Evolutionary conservation across 1,284 basidiomycete genomes (phyloP), one percentile per base, ranked within the genome.

Genomic region (Malassezia brasiliensis): DNA sequence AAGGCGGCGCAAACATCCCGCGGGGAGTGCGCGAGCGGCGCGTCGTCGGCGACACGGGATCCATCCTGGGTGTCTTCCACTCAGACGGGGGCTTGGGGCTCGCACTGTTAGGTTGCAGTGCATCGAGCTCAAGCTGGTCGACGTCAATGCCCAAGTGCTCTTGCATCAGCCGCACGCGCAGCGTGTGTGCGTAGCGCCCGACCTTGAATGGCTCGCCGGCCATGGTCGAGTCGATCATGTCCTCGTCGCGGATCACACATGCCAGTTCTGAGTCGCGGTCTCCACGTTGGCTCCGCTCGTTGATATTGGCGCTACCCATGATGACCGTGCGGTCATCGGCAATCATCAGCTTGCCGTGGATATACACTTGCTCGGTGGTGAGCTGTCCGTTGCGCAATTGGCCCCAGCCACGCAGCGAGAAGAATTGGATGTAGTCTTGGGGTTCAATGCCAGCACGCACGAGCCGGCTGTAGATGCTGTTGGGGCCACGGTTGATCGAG

Each of bases 251-350:
- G 50, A 98, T 86, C 44, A 98, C 83, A 38, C 87, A 85, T 5
- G 90, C 88, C 19, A 98, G 77, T 74, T 99, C 93, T 5, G 91
- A 96, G 76, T 99, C 93, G 40, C 94, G 85, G 75, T 98, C 93
- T 36, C 93, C 93, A 20, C 89, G 81, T 75, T 90, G 88, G 31
- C 88, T 93, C 32, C 93, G 83, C 76, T 99, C 93, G 73, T 99
- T 98, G 79, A 98, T 93, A 75, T 98, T 98, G 17, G 93, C 93
- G 55, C 90, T 94, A n/a, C 93, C 93, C 65, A 96, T 96, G 63
- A 98, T 89, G n/a, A 85, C 91, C 40, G 94, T 79, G 32, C 90
- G 85, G 71, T 99, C 93, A 74, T 98, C 94, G 10, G 96, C 90
- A 52, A 98, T 85, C 79, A 93, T 91, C 28, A 85, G 74, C 76